Conservation (phyloP, 371 early-diverging fungal species). For the Mucor sp. region DNA sequence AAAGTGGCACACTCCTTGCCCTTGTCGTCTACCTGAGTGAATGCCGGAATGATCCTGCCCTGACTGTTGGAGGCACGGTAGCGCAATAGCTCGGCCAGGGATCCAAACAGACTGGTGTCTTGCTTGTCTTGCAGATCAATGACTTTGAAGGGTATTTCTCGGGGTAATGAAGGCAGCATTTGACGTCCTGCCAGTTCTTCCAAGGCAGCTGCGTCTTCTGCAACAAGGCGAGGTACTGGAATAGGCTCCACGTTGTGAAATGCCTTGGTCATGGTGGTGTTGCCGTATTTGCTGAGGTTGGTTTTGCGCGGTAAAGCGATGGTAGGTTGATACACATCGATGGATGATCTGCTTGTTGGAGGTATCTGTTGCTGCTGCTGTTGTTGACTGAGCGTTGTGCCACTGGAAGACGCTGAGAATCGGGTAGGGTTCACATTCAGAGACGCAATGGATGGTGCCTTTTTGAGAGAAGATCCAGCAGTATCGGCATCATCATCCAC, state of each 20-base stretch:
- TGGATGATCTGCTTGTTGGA: background rate
- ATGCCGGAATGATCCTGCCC: conserved; percentile 55
- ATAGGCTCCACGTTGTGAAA: conserved; percentile 35
- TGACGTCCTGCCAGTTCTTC: conserved; percentile 37
- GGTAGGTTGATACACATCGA: background rate
- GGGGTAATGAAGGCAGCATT: conserved; percentile 36
- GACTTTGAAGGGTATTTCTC: conserved; percentile 32
- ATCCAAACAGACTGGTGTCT: conserved; percentile 42
- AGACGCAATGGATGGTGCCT: conserved; percentile 33
- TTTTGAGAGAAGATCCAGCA: conserved; percentile 3
- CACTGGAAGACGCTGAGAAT: conserved; percentile 14
- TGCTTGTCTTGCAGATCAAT: conserved; percentile 26
- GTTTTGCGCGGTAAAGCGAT: background rate
- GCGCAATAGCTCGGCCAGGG: conserved; percentile 56
- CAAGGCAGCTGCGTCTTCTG: conserved; percentile 1
- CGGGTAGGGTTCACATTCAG: conserved; percentile 12
- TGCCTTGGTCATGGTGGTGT: conserved; percentile 26
- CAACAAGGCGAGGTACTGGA: conserved; percentile 16
- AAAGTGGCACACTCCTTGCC: conserved; percentile 64
- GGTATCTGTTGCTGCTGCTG: background rate
- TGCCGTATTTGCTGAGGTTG: conserved; percentile 27
- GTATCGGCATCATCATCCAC: background rate
- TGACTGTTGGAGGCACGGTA: conserved; percentile 48
- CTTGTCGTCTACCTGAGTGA: conserved; percentile 67
- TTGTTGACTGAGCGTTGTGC: background rate